Evolutionary conservation across 2,329 filamentous ascomycete genomes (phyloP).

Genomic region (Scedosporium dehoogii): DNA sequence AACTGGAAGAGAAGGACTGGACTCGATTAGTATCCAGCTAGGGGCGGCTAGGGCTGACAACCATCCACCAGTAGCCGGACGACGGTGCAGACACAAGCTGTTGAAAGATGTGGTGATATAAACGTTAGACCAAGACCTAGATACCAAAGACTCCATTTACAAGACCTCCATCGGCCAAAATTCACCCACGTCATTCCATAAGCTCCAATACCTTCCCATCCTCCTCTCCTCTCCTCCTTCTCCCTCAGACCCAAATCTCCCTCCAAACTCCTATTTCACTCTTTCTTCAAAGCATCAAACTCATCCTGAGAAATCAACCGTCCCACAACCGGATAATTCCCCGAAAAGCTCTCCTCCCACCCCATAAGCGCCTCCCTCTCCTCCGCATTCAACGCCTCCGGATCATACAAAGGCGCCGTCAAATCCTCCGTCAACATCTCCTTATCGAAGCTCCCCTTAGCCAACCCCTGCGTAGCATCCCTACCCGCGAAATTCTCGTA

Average conservation of each 20-base stretch:
- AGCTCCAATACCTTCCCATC: background rate
- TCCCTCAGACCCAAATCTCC: background rate
- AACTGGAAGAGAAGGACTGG: too few species aligned
- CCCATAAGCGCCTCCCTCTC: constrained; percentile 75
- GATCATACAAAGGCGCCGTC: constrained; percentile 68
- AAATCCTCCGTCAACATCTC: constrained; percentile 91
- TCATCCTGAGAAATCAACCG: constrained; percentile 55
- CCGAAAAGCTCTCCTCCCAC: constrained; percentile 88
- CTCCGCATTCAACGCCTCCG: constrained; percentile 61
- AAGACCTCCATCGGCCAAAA: background rate
- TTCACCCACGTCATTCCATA: background rate
- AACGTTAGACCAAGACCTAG: background rate
- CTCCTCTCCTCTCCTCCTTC: background rate
- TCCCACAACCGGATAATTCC: constrained; percentile 95
- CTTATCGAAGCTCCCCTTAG: constrained; percentile 86
- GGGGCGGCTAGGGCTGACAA: too few species aligned
- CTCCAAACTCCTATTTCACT: constrained; percentile 7
- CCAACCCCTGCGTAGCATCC: constrained; percentile 80
- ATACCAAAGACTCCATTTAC: background rate
- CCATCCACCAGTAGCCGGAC: too few species aligned
- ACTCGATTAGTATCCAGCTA: too few species aligned
- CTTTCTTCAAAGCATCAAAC: constrained; percentile 15
- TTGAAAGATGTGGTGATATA: background rate
- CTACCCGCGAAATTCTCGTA: constrained; percentile 95
- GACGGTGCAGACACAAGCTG: background rate